A percentile compares a stretch with the other conserved stretches of the same genome.
phyloP scores from a whole-genome alignment of 257 asterid species.

The Scutellaria barbata region DNA sequence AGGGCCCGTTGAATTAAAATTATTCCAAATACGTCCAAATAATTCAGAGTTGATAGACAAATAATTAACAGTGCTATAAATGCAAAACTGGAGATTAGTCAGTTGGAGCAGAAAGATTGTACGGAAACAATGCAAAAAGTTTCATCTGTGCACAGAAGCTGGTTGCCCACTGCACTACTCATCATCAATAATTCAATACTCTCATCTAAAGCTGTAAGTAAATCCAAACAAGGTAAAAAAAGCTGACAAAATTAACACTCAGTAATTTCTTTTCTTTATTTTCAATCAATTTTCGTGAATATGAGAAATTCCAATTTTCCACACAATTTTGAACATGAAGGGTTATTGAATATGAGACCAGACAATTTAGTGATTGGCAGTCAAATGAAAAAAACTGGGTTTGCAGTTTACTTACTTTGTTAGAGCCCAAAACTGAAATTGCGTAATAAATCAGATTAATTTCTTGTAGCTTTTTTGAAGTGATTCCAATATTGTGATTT shows the following conservation, averaged over 20 bases:
- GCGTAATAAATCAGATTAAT: slow-evolving; percentile 31
- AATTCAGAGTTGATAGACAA: background rate
- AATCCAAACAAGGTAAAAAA: slow-evolving; percentile 30
- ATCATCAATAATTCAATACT: slow-evolving; percentile 14
- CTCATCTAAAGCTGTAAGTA: background rate
- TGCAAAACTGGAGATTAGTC: slow-evolving; percentile 38
- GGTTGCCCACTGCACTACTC: slow-evolving; percentile 42
- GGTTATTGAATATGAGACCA: slow-evolving; percentile 8
- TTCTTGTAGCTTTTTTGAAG: background rate
- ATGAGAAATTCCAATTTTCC: slow-evolving; percentile 4
- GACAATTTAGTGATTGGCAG: slow-evolving; percentile 39
- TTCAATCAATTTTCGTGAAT: slow-evolving; percentile 35
- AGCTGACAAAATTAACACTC: slow-evolving; percentile 40
- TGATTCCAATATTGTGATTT: slow-evolving; percentile 51
- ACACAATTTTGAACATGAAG: background rate
- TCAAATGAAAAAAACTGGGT: slow-evolving; percentile 32
- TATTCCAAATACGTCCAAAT: no score
- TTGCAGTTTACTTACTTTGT: slow-evolving; percentile 1
- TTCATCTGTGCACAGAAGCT: slow-evolving; percentile 32
- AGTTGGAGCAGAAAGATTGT: slow-evolving; percentile 20
- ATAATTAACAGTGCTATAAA: slow-evolving; percentile 26
- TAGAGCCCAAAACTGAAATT: slow-evolving; percentile 30
- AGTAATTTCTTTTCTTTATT: background rate
- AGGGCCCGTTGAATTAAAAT: no score
- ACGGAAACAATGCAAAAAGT: slow-evolving; percentile 33